phyloP scores from a whole-genome alignment of 2,329 filamentous ascomycete species.

The Aspergillus sp. region DNA sequence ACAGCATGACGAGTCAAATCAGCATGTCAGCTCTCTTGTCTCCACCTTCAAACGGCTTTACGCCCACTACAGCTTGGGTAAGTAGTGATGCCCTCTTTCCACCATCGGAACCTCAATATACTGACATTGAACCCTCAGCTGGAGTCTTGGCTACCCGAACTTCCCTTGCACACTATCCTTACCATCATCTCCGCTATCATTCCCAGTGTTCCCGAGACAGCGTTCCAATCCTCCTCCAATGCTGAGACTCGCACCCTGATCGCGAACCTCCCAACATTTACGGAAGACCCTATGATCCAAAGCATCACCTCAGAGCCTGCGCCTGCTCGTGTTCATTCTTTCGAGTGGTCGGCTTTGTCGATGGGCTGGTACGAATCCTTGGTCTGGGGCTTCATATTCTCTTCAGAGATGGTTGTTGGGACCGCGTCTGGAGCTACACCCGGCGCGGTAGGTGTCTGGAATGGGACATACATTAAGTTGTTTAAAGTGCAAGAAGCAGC shows the following conservation, averaged over 20 bases:
- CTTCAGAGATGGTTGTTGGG: slow-evolving; percentile 74
- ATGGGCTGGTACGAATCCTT: slow-evolving; percentile 95
- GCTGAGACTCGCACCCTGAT: slow-evolving; percentile 44
- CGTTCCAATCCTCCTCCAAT: slow-evolving; percentile 41
- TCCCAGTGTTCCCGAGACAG: slow-evolving; percentile 52
- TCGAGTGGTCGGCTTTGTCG: slow-evolving; percentile 88
- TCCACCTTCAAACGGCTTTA: slow-evolving; percentile 60
- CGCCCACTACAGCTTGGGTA: slow-evolving; percentile 75
- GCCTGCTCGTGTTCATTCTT: slow-evolving; percentile 76
- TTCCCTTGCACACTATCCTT: slow-evolving; percentile 84
- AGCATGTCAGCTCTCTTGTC: slow-evolving; percentile 62
- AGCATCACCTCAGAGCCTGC: slow-evolving; percentile 69
- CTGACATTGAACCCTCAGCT: slow-evolving; percentile 55
- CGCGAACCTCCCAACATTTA: slow-evolving; percentile 43
- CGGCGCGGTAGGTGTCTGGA: slow-evolving; percentile 91
- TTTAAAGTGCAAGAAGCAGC: slow-evolving; percentile 88
- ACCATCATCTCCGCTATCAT: slow-evolving; percentile 66
- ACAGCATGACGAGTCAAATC: slow-evolving; percentile 78
- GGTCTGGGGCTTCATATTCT: slow-evolving; percentile 90
- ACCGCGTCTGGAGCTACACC: slow-evolving; percentile 56
- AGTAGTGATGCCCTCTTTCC: slow-evolving; percentile 20
- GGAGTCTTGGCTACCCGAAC: slow-evolving; percentile 87
- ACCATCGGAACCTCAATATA: not conserved
- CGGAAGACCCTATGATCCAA: slow-evolving; percentile 59
- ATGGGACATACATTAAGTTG: slow-evolving; percentile 80